Percentiles rank a stretch among this genome's conserved stretches.
Conservation (phyloP, 2,329 filamentous ascomycete species). For the Xenosphaeropsis pyriputrescens region DNA sequence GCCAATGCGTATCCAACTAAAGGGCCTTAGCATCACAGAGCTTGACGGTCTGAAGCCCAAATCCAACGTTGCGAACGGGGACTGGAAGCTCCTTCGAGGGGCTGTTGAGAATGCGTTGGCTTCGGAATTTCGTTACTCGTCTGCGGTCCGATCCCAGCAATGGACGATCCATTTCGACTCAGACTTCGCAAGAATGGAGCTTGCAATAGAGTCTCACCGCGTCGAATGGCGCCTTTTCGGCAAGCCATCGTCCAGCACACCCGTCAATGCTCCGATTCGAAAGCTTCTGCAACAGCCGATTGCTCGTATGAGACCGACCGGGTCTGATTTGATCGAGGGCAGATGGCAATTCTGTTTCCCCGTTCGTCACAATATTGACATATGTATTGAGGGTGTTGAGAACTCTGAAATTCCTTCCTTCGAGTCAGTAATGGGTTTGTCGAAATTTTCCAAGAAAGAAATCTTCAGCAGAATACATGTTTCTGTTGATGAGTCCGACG, state of each 20-base stretch:
- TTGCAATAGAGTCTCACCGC: conserved; percentile 17
- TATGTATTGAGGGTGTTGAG: conserved; percentile 21
- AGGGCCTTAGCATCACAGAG: conserved; percentile 12
- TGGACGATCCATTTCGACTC: conserved; percentile 29
- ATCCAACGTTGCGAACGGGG: conserved; percentile 5
- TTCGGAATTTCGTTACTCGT: conserved; percentile 18
- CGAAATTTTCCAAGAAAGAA: neutral
- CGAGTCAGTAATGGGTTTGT: conserved; percentile 7
- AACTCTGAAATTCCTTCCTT: conserved; percentile 8
- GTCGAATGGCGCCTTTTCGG: conserved; percentile 32
- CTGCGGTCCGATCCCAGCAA: conserved; percentile 16
- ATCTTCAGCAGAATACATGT: conserved; percentile 29
- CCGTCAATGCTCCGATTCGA: conserved; percentile 23
- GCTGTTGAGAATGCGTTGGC: conserved; percentile 17
- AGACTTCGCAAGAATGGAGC: conserved; percentile 20
- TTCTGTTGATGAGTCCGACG: conserved; percentile 14
- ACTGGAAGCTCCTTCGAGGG: conserved; percentile 19
- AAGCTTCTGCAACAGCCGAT: conserved; percentile 28
- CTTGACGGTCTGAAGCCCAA: conserved; percentile 7
- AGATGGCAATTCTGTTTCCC: conserved; percentile 28
- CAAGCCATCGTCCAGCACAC: conserved; percentile 21
- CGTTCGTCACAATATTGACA: conserved; percentile 17
- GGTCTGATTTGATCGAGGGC: conserved; percentile 20
- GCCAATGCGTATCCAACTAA: conserved; percentile 24
- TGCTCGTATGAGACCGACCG: conserved; percentile 26